Conservation (phyloP, 2,329 filamentous ascomycete species). For the Coniochaeta sp. region DNA sequence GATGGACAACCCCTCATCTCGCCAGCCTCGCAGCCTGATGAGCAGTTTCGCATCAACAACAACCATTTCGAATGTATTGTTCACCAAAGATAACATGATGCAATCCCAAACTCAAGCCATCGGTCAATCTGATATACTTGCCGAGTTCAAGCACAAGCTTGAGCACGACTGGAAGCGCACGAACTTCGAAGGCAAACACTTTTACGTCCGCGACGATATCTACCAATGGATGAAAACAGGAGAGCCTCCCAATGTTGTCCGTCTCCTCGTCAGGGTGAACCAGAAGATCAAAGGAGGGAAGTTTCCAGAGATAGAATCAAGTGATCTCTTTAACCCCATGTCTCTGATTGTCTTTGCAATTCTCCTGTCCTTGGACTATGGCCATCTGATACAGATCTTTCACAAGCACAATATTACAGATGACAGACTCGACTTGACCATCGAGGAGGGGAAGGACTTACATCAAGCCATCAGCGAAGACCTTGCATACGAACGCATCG, state of each 20-base stretch:
- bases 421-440: background rate
- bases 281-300: background rate
- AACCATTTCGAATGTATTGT: background rate
- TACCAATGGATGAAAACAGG: slow-evolving; percentile 4
- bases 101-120: background rate
- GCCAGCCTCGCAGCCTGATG: background rate
- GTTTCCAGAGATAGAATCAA: background rate
- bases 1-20: background rate
- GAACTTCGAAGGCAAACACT: slow-evolving; percentile 2
- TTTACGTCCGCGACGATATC: slow-evolving; percentile 4
- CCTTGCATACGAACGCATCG: background rate
- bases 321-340: background rate
- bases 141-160: slow-evolving; percentile 1
- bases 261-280: background rate
- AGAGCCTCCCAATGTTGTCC: background rate
- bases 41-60: background rate
- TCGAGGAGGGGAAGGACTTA: background rate
- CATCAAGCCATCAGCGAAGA: background rate
- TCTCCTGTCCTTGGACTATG: slow-evolving; percentile 4
- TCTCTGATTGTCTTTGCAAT: slow-evolving; percentile 6
- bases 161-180: slow-evolving; percentile 1
- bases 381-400: slow-evolving; percentile 3
- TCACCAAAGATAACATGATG: background rate
- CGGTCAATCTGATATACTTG: background rate
- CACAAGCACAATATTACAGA: background rate